Evolutionary conservation across 306 rosid genomes (phyloP).

Genomic region (Luffa aegyptiaca): DNA sequence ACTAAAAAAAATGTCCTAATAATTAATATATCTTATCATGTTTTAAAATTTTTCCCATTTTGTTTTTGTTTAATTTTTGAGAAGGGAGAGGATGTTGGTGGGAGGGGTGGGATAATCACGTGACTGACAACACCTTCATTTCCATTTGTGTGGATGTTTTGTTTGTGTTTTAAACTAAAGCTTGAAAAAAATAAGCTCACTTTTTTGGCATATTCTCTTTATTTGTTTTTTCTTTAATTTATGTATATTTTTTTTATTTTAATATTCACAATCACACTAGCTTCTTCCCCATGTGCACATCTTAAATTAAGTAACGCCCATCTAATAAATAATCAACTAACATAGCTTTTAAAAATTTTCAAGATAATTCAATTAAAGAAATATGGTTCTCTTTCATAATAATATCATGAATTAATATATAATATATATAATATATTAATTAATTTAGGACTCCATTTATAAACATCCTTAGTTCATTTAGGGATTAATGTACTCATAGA

Average conservation of each 20-base stretch:
- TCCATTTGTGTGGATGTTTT: background rate
- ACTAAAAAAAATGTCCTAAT: too few species aligned
- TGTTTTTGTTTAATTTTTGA: background rate
- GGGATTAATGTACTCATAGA: background rate
- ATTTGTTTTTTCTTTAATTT: background rate
- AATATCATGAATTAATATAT: background rate
- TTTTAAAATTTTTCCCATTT: background rate
- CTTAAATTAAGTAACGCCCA: background rate
- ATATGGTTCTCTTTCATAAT: background rate
- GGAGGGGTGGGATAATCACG: background rate
- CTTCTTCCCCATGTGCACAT: background rate
- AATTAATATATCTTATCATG: too few species aligned
- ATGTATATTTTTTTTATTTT: background rate
- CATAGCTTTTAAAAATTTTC: background rate
- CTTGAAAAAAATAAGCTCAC: background rate
- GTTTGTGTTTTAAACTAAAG: background rate
- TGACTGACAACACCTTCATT: constrained; percentile 1
- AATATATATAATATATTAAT: background rate
- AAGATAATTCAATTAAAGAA: background rate
- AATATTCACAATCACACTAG: background rate
- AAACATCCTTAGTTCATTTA: background rate
- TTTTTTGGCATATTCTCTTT: background rate
- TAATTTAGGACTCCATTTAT: background rate
- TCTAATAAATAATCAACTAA: background rate
- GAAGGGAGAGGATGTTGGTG: constrained; percentile 1